phyloP scores from a whole-genome alignment of 2,329 filamentous ascomycete genomes.

The Aspergillus niger region DNA sequence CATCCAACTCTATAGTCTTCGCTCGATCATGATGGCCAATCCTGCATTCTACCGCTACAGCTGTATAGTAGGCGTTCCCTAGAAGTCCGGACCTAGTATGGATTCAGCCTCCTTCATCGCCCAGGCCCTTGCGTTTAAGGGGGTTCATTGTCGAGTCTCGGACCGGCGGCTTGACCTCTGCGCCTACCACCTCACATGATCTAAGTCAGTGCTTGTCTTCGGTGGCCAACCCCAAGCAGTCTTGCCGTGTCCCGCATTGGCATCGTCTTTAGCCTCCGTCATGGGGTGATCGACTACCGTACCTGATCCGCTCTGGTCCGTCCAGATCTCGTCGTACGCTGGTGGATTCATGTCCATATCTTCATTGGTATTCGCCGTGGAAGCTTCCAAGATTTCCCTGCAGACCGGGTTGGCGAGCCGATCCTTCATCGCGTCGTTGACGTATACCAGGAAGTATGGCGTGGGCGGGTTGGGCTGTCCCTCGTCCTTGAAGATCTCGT shows the following conservation, averaged over 20 bases:
- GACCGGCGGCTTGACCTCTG: slow-evolving; percentile 16
- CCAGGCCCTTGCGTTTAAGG: slow-evolving; percentile 37
- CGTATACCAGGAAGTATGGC: slow-evolving; percentile 81
- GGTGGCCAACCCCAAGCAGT: slow-evolving; percentile 15
- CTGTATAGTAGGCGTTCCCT: background rate
- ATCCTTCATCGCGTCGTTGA: slow-evolving; percentile 67
- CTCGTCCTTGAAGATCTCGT: slow-evolving; percentile 69
- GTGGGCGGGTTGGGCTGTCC: slow-evolving; percentile 66
- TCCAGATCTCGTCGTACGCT: slow-evolving; percentile 31
- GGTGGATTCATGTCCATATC: slow-evolving; percentile 35
- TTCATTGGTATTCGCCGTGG: slow-evolving; percentile 15
- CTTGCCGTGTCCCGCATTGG: slow-evolving; percentile 11
- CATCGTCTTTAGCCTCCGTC: slow-evolving; percentile 10
- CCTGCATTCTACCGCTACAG: no score
- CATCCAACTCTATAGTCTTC: background rate
- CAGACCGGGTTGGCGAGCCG: slow-evolving; percentile 61
- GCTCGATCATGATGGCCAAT: background rate
- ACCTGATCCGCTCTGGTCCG: slow-evolving; percentile 29
- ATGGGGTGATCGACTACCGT: slow-evolving; percentile 25
- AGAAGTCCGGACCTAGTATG: background rate
- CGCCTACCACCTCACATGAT: slow-evolving; percentile 33
- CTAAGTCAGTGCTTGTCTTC: slow-evolving; percentile 27
- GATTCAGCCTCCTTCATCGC: slow-evolving; percentile 15
- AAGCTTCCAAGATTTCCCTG: slow-evolving; percentile 41
- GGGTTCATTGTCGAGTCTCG: slow-evolving; percentile 29